These are phyloP conservation scores for Monosporascus sp. DNA, from an alignment of 2,329 filamentous ascomycete genomes.

Conservation along the genomic window DNA sequence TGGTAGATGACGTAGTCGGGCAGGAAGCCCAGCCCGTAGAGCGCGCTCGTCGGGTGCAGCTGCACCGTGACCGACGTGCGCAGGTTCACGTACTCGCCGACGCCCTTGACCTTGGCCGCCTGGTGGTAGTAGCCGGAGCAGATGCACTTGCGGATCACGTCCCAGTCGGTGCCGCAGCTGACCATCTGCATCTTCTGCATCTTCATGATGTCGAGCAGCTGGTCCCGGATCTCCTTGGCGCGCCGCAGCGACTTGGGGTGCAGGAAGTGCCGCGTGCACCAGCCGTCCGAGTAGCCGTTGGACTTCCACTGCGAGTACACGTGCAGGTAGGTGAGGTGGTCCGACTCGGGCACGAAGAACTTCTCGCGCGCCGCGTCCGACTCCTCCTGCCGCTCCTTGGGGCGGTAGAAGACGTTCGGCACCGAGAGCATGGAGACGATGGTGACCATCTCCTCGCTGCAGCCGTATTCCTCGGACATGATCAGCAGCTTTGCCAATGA, in stretches of 20 bases:
- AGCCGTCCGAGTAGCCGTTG: slow-evolving; percentile 83
- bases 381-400: slow-evolving; percentile 94
- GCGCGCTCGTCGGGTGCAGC: slow-evolving; percentile 85
- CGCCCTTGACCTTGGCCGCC: slow-evolving; percentile 90
- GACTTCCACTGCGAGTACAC: slow-evolving; percentile 94
- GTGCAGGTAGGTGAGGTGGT: slow-evolving; percentile 91
- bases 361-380: slow-evolving; percentile 93
- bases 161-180: slow-evolving; percentile 95
- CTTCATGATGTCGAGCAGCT: slow-evolving; percentile 89
- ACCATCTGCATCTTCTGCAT: slow-evolving; percentile 84
- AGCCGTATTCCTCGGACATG: slow-evolving; percentile 82
- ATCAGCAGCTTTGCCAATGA: slow-evolving; percentile 92
- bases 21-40: slow-evolving; percentile 88
- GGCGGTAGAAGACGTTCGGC: slow-evolving; percentile 92
- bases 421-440: slow-evolving; percentile 98
- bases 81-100: slow-evolving; percentile 95
- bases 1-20: slow-evolving; percentile 98
- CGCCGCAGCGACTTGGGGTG: slow-evolving; percentile 90
- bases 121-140: slow-evolving; percentile 98
- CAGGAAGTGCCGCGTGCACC: slow-evolving; percentile 90
- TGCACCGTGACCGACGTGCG: slow-evolving; percentile 92
- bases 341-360: slow-evolving; percentile 96
- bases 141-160: slow-evolving; percentile 90
- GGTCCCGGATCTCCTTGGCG: slow-evolving; percentile 90
- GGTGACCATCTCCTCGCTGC: slow-evolving; percentile 95